These are phyloP conservation scores for Wakefieldia striispora DNA, from an alignment of 768 basidiomycete genomes.

Conservation along the genomic window DNA sequence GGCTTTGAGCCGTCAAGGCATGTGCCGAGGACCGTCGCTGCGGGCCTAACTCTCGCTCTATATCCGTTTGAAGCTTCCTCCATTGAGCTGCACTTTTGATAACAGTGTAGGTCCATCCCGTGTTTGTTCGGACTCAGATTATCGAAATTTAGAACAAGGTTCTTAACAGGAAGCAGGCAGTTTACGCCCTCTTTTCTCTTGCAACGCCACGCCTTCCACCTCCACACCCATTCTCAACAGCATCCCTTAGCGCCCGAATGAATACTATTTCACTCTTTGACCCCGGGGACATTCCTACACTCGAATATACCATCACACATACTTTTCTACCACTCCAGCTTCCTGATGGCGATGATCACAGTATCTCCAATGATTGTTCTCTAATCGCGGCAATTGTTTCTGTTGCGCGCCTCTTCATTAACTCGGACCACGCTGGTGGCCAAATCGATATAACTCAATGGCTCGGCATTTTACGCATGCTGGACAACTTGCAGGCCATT, in stretches of 20 bases:
- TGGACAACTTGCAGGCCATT: constrained; percentile 21
- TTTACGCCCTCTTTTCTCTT: neutral
- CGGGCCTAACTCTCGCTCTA: neutral
- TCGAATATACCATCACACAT: constrained; percentile 39
- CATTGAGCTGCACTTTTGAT: neutral
- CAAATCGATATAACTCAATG: constrained; percentile 21
- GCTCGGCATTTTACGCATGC: constrained; percentile 32
- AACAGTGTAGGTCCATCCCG: constrained; percentile 8
- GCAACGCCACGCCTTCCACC: neutral
- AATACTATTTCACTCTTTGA: constrained; percentile 1
- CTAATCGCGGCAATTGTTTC: constrained; percentile 23
- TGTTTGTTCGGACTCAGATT: constrained; percentile 9
- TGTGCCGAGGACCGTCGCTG: no score
- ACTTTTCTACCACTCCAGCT: constrained; percentile 43
- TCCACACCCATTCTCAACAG: neutral
- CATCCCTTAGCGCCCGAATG: constrained; percentile 3
- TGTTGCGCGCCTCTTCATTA: constrained; percentile 19
- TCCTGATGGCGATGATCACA: constrained; percentile 37
- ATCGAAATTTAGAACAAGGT: neutral
- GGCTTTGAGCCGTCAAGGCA: no score
- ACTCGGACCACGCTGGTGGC: neutral
- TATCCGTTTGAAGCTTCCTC: neutral
- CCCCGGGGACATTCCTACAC: neutral
- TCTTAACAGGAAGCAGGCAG: neutral
- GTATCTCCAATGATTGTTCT: constrained; percentile 21